Base-by-base conservation (phyloP, 2,329 filamentous ascomycete genomes). In the Verticillium longisporum region DNA sequence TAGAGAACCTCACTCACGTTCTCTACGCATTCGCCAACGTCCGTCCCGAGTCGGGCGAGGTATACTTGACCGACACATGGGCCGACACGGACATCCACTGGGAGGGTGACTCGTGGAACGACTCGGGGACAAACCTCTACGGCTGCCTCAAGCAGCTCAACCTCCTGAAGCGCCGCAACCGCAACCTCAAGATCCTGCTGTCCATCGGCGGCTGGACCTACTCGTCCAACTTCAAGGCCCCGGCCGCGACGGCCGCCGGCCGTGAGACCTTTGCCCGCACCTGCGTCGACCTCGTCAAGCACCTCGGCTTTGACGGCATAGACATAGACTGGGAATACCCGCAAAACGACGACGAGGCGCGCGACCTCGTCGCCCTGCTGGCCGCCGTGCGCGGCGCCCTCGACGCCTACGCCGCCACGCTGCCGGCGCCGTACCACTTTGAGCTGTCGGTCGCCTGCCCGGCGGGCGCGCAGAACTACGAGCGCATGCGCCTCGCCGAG, bases 151-250 rank as follows among this genome's bases (percentile, higher is more conserved):
- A 97, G 78, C 92, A 97, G 76, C 83, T 97, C 38, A 91, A 90
- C 72, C 80, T 97, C 1, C 83, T 93, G 55, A 97, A 97, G 79
- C 85, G 86, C 65, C 80, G 83, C 64, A 90, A 97, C 74, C 88
- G 92, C 56, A 88, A 93, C 67, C 80, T 97, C 63, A 97, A 97
- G 74, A 80, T 95, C 3, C 81, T 97, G 13, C 83, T 97, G 4
- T 92, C 89, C 60, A 91, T 97, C 64, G 93, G 93, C 63, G 94
- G 94, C 58, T 97, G 92, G 92, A 96, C 92, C 0, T 97, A 96
- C 74, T 91, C 88, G 64, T 79, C 84, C 73, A 95, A 96, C 77
- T 96, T 97, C 74, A 82, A 84, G n/a, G 77, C 76, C 33, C 89
- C 92, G 0, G 88, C 89, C 1, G 89, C 89, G 53, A 92, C 89